Conservation (phyloP, 306 rosid species). For the Prunus davidiana region DNA sequence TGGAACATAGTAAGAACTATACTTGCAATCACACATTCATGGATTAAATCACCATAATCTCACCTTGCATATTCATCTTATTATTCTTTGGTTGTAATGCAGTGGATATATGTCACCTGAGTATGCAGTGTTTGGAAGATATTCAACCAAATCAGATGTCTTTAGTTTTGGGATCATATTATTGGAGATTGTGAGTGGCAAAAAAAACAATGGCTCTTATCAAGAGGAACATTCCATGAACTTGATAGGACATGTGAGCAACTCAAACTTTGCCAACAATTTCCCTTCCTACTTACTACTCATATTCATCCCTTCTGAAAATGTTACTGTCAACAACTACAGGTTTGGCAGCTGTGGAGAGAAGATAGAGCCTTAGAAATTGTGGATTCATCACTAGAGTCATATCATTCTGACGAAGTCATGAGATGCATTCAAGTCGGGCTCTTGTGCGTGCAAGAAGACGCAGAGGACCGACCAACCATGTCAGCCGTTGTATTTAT, state of each 20-base stretch:
- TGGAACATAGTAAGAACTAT: conserved; percentile 57
- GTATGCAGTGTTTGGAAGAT: conserved; percentile 51
- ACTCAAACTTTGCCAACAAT: neutral
- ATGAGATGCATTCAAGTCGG: conserved; percentile 64
- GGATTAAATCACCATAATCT: neutral
- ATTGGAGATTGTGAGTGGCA: conserved; percentile 52
- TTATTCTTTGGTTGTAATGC: no score
- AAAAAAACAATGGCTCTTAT: conserved; percentile 31
- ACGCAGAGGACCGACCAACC: conserved; percentile 46
- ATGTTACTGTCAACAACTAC: neutral
- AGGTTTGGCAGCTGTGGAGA: conserved; percentile 59
- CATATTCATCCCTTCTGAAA: neutral
- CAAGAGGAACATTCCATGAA: conserved; percentile 23
- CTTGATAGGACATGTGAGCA: conserved; percentile 51
- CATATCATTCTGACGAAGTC: conserved; percentile 26
- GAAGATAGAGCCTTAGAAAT: conserved; percentile 32
- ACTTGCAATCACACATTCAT: neutral
- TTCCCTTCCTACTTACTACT: no score
- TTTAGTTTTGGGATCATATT: conserved; percentile 53
- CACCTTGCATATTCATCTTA: neutral
- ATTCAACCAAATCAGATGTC: conserved; percentile 44
- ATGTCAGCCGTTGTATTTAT: conserved; percentile 56
- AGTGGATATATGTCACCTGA: conserved; percentile 25
- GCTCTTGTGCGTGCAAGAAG: conserved; percentile 60
- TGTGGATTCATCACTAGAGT: conserved; percentile 37